These are phyloP conservation scores for Podila clonocystis DNA, from an alignment of 192 early-diverging fungal genomes.

Conservation along the genomic window DNA sequence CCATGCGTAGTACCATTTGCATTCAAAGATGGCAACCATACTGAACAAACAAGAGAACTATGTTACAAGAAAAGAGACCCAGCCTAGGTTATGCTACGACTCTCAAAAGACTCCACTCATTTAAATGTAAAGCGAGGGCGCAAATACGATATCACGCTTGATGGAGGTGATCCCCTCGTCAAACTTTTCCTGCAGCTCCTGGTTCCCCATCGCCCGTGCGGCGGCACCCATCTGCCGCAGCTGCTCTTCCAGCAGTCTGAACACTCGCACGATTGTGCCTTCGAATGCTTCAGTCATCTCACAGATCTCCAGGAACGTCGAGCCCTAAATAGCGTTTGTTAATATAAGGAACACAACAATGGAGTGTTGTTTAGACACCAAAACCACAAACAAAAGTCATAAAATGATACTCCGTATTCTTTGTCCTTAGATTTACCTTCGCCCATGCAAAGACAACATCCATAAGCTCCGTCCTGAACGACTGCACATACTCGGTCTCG, in stretches of 20 bases:
- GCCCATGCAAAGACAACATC: slow-evolving; percentile 92
- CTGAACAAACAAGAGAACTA: no score
- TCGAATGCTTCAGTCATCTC: slow-evolving; percentile 94
- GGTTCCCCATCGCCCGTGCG: slow-evolving; percentile 90
- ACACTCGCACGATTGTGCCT: slow-evolving; percentile 87
- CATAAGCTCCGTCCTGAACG: slow-evolving; percentile 89
- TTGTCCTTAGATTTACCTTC: slow-evolving; percentile 13
- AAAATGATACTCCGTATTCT: slow-evolving; percentile 81
- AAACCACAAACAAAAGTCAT: slow-evolving; percentile 72
- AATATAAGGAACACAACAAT: slow-evolving; percentile 7
- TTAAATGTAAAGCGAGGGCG: slow-evolving; percentile 86
- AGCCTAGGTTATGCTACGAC: no score
- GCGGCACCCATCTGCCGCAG: slow-evolving; percentile 88
- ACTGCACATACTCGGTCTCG: slow-evolving; percentile 86
- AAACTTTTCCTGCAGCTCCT: slow-evolving; percentile 92
- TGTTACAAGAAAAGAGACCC: no score
- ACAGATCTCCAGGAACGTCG: slow-evolving; percentile 89
- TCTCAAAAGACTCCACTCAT: no score
- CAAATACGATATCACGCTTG: slow-evolving; percentile 94
- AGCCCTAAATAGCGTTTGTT: slow-evolving; percentile 78
- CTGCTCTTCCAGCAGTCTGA: slow-evolving; percentile 88
- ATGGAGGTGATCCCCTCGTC: slow-evolving; percentile 84
- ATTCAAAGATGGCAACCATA: no score
- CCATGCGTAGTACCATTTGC: no score
- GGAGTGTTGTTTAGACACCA: not conserved